phyloP scores from a whole-genome alignment of 305 asterid species.

The Caryopteris hybrid region DNA sequence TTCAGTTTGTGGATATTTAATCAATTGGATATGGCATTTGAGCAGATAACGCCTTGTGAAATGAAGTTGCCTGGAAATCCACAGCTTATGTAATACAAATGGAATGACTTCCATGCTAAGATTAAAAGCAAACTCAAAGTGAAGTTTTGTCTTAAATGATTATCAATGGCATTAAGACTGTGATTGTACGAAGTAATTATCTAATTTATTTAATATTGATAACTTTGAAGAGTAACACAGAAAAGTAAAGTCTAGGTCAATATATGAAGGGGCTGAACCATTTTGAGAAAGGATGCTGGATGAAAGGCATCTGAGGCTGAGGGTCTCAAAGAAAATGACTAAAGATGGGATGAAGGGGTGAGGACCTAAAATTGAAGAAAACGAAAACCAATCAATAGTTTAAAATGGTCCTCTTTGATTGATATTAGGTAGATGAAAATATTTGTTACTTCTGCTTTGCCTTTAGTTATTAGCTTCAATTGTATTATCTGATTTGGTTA shows the following conservation, averaged over 20 bases:
- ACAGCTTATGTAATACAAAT: background rate
- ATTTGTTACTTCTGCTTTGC: background rate
- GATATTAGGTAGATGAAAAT: no score
- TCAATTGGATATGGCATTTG: background rate
- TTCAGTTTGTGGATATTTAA: background rate
- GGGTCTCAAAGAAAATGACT: no score
- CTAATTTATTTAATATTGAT: no score
- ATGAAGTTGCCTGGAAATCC: background rate
- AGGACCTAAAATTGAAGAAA: background rate
- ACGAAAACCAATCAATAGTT: no score
- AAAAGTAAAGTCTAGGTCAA: no score
- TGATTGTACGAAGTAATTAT: no score
- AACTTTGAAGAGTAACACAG: no score
- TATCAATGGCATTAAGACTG: background rate
- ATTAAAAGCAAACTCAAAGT: background rate
- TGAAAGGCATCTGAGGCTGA: background rate
- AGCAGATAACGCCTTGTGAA: background rate
- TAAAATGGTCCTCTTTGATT: no score
- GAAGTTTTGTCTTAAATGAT: background rate
- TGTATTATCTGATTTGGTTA: background rate
- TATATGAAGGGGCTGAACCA: no score
- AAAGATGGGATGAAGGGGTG: no score
- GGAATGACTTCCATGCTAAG: background rate
- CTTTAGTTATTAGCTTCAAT: slow-evolving; percentile 2
- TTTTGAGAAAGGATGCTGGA: background rate